phyloP scores from a whole-genome alignment of 2,329 filamentous ascomycete genomes.

The Pseudocercospora vitis region DNA sequence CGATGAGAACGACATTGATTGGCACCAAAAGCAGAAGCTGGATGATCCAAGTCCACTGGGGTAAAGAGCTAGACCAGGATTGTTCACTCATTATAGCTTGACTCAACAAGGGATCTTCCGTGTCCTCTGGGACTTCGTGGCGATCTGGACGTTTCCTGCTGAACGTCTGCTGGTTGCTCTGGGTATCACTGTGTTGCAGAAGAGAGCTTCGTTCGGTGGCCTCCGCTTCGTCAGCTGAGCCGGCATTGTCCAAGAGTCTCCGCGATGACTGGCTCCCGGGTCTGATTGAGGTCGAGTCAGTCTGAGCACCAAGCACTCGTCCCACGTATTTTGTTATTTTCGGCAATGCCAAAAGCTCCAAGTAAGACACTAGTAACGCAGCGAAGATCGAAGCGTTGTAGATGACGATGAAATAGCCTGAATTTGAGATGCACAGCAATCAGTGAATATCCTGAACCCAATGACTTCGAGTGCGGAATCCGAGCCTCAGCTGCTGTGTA shows the following conservation, averaged over 20 bases:
- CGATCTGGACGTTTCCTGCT: slow-evolving; percentile 43
- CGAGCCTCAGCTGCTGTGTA: too few species aligned
- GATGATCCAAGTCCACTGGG: slow-evolving; percentile 81
- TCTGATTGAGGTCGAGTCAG: slow-evolving; percentile 27
- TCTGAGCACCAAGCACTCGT: slow-evolving; percentile 46
- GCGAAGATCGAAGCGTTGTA: slow-evolving; percentile 74
- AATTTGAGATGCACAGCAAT: too few species aligned
- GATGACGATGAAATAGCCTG: slow-evolving; percentile 80
- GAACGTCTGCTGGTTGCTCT: slow-evolving; percentile 50
- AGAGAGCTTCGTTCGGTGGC: slow-evolving; percentile 59
- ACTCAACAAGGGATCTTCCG: slow-evolving; percentile 32
- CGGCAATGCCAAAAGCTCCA: slow-evolving; percentile 74
- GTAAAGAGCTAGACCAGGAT: slow-evolving; percentile 76
- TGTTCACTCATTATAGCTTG: slow-evolving; percentile 70
- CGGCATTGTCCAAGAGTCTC: slow-evolving; percentile 25
- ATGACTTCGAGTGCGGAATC: too few species aligned
- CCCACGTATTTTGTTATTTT: slow-evolving; percentile 69
- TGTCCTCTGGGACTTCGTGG: slow-evolving; percentile 35
- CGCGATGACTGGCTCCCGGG: slow-evolving; percentile 33
- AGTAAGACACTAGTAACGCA: slow-evolving; percentile 70
- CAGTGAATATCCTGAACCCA: too few species aligned
- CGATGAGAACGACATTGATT: slow-evolving; percentile 72
- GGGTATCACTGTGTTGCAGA: slow-evolving; percentile 49
- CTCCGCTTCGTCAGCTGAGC: slow-evolving; percentile 18
- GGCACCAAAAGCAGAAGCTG: slow-evolving; percentile 81